Base-by-base conservation (phyloP, 441 rosid species). In the Eruca vesicaria region DNA sequence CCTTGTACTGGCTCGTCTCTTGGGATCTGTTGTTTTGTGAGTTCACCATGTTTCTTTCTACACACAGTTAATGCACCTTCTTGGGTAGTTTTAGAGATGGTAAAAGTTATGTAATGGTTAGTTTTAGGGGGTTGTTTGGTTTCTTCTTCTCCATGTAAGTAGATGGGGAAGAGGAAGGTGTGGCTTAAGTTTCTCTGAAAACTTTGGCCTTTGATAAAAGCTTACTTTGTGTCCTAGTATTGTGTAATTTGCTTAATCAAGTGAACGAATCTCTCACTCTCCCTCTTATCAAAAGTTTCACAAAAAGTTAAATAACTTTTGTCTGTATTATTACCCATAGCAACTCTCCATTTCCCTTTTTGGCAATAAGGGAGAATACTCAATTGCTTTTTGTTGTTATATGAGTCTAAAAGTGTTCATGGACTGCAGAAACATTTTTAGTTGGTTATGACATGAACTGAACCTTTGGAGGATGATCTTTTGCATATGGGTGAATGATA, bases 51-150 rank as follows among this genome's bases (percentile, higher is more conserved):
- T 28, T 4, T 29, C 9, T 26, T 76, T 50, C 68, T 75, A 64
- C 79, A 75, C 79, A 78, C 52, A 56, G 57, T 68, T 29, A 48
- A 63, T 79, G 63, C 75, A 36, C 75, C 71, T 76, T 68, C 66
- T 88, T 80, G 84, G 73, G 75, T 80, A 73, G 84, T 74, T 72
- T 81, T 83, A 83, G 77, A 66, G 59, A 64, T 81, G 75, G 84
- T 85, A 74, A 86, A 80, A 80, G 82, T 71, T 78, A 68, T 81
- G 76, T 82, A 72, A 88, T 80, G 88, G 84, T 84, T 85, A 86
- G 84, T 91, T 87, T 85, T 43, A 15, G 79, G 83, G 59, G 73
- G 73, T 72, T 50, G 69, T 62, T 36, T 68, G 45, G 69, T 66
- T 68, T 41, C 69, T 38, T 60, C 23, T 38, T 81, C 82, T 72